phyloP scores from a whole-genome alignment of 1,284 basidiomycete species.

The Gymnopus androsaceus region DNA sequence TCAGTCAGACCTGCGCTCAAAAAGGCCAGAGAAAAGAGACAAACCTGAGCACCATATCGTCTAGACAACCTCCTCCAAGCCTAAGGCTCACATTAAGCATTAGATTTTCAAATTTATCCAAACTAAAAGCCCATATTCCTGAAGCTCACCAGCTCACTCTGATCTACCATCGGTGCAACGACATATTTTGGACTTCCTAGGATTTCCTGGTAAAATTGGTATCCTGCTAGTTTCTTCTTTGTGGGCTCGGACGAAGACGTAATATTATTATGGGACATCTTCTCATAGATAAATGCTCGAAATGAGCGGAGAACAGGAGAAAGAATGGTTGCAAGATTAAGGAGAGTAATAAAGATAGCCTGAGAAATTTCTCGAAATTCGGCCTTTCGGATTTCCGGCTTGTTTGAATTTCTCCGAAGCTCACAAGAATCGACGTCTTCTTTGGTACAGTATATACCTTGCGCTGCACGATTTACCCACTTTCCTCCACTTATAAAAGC shows the following conservation, averaged over 20 bases:
- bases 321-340: neutral
- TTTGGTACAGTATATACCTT: too few relatives aligned
- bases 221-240: conserved; percentile 66
- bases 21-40: conserved; percentile 19
- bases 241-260: neutral
- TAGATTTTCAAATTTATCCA: neutral
- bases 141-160: conserved; percentile 86
- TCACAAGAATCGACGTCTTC: too few relatives aligned
- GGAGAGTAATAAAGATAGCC: neutral
- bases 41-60: conserved; percentile 78
- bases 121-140: neutral
- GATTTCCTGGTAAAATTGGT: conserved; percentile 78
- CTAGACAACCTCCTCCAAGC: conserved; percentile 91
- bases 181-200: conserved; percentile 85
- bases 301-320: neutral
- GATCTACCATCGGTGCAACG: conserved; percentile 98
- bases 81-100: conserved; percentile 39
- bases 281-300: neutral
- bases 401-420: too few relatives aligned
- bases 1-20: neutral
- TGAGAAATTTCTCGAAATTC: neutral
- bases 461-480: too few relatives aligned
- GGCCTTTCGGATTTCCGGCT: too few relatives aligned
- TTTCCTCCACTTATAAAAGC: too few relatives aligned
- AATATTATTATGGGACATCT: neutral